Base-by-base conservation (phyloP, 1,284 basidiomycete species). In the Hypsizygus ulmarius region DNA sequence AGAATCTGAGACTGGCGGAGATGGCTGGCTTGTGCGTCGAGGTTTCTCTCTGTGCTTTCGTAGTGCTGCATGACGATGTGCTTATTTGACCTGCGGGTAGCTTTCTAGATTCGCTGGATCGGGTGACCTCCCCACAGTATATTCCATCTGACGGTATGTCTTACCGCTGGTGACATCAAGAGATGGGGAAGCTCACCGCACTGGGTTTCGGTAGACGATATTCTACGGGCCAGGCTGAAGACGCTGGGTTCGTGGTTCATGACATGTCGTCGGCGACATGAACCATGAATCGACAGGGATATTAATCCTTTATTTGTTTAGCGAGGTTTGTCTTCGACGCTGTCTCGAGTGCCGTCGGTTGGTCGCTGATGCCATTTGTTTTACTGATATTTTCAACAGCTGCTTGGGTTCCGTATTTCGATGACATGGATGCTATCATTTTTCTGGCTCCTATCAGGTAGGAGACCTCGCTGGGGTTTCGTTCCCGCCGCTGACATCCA, bases 151-250 rank as follows among this genome's bases (percentile, higher is more conserved):
- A 97, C 64, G 72, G 75, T 75, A 53, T 29, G 64, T 52, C 2
- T 37, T 32, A 15, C 36, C 28, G 15, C 25, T 37, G 37, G 41
- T 27, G 29, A 34, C 21, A 25, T 25, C 21, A 25, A 27, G 18
- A 38, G 1, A 16, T 12, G 25, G 19, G 9, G 38, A 19, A 40
- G 33, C 43, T 47, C 15, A 41, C 12, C 33, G 11, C 25, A 45
- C 18, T 35, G 8, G 21, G 21, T 3, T 25, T 25, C 7, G 4
- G 7, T 50, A 77, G 91, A 95, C 64, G 94, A 97, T 61, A 93
- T 97, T 55, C 75, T 97, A 7, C 83, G 92, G 25, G 93, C 93
- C 11, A 87, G 94, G 55, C 81, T 97, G 56, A 97, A 96, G 72
- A 96, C 94, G 2, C 82, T 94, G 2, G 93, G 89, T 73, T 37